Base-by-base conservation (phyloP, 441 rosid species). In the Breynia disticha region DNA sequence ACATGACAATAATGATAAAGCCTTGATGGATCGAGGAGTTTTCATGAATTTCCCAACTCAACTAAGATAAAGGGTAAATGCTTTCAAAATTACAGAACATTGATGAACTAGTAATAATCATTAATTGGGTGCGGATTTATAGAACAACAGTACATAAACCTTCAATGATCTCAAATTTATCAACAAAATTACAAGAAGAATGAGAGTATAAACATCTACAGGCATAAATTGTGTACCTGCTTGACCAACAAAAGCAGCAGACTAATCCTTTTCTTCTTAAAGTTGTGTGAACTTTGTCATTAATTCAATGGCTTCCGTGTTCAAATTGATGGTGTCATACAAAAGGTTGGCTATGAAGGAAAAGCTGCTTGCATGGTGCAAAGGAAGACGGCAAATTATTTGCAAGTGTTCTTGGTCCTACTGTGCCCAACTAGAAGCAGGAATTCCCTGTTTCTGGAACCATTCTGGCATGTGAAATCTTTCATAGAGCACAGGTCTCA, bases 361-460 rank as follows among this genome's bases (percentile, higher is more conserved):
- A 46, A 66, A 24, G 48, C 18, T 35, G 52, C 11, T 21, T 19
- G 45, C 42, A 63, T 59, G 24, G 57, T 55, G 64, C 63, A 61
- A 20, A 12, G 64, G 63, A 54, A 15, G 60, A 55, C 0, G 20
- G 46, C 8, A 16, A 57, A 54, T 45, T 28, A 22, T 4, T 56
- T 46, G 54, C 20, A 15, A 37, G 19, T n/a, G 20, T 24, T 46
- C 55, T 56, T 21, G 43, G 11, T 45, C 60, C 57, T 63, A 55
- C 46, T 28, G 42, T 28, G 68, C 69, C 76, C 64, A 76, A 55
- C 81, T 61, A 21, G 89, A 74, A 21, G 87, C 64, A 46, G 96
- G 94, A 68, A 91, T 88, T 60, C 97, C 97, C 58, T 81, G 94
- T 62, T 78, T 86, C 68, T 83, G 86, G 71, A 91, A 91, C 98